Evolutionary conservation across 2,329 filamentous ascomycete species (phyloP).

Genomic region (Cercospora citrullina): DNA sequence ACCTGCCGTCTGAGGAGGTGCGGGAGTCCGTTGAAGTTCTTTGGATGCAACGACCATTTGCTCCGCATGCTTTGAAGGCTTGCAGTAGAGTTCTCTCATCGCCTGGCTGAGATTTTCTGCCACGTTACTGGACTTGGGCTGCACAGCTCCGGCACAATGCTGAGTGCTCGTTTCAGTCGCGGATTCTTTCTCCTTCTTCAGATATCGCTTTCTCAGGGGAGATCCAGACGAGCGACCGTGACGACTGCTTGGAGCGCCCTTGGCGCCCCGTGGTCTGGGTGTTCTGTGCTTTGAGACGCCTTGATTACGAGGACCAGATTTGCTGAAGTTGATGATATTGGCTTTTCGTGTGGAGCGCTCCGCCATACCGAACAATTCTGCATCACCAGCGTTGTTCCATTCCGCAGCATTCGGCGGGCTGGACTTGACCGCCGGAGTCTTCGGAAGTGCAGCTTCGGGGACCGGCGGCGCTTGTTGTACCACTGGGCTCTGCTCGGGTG

Average conservation of each 20-base stretch:
- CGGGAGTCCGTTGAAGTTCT: not conserved
- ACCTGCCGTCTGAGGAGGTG: not conserved
- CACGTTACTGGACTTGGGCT: conserved; percentile 13
- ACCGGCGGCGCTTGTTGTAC: not conserved
- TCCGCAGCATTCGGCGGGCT: conserved; percentile 20
- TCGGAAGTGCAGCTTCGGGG: not conserved
- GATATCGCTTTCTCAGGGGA: not conserved
- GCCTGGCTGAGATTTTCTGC: conserved; percentile 11
- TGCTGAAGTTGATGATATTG: conserved; percentile 33
- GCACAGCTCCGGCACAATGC: not conserved
- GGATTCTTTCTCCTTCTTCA: not conserved
- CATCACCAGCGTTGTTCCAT: conserved; percentile 18
- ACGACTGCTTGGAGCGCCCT: not conserved
- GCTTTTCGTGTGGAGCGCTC: conserved; percentile 26
- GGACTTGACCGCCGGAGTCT: conserved; percentile 7
- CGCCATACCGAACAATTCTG: not conserved
- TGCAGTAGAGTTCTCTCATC: not conserved
- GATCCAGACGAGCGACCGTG: not conserved
- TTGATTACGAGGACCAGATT: conserved; percentile 37
- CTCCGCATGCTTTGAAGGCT: not conserved
- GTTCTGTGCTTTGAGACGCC: conserved; percentile 21
- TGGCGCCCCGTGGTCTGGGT: not conserved
- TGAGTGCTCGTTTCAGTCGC: not conserved
- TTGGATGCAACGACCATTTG: not conserved
- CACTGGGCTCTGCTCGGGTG: not conserved